Evolutionary conservation across 306 rosid genomes (phyloP), one percentile per base, ranked within the genome.

Genomic region (Chamaecrista fasciculata): DNA sequence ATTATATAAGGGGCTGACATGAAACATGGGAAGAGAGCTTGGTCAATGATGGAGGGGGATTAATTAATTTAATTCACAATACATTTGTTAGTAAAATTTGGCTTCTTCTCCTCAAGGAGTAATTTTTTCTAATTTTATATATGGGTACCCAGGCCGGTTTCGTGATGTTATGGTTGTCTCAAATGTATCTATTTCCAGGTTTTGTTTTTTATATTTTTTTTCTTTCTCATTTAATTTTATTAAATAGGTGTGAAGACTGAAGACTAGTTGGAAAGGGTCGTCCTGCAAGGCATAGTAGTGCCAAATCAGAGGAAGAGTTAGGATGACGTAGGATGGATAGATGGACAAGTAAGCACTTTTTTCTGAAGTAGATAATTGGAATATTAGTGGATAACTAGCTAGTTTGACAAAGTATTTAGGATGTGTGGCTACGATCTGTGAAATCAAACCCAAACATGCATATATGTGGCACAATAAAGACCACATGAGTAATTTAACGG

Each of bases 101-200:
- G 73, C 75, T 40, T 26, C 49, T 76, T 25, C 37, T 5, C n/a
- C n/a, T n/a, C n/a, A n/a, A n/a, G n/a, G 57, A 67, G 65, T 76
- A 59, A 71, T 25, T 44, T 25, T 25, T 24, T 37, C 34, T 67
- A 25, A 25, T 50, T 28, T 57, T 63, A 46, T 46, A n/a, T n/a
- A n/a, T n/a, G n/a, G 2, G 6, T 33, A 39, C 58, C 24, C 24
- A 9, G 72, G 68, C 72, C 75, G 68, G 79, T 68, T 79, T 52
- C 82, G 79, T 79, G 72, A 50, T 19, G 76, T 40, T 62, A 24
- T 73, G 76, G 57, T 29, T 63, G 72, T 79, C 64, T 79, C 79
- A 73, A 73, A 73, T 48, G 6, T 43, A 56, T 79, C 76, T 18
- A 20, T 20, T 52, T 8, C 3, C 7, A 19, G 19, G 0, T 2